These are phyloP conservation scores for Metarhizium robertsii DNA, from an alignment of 2,329 filamentous ascomycete species.

Conservation along the genomic window DNA sequence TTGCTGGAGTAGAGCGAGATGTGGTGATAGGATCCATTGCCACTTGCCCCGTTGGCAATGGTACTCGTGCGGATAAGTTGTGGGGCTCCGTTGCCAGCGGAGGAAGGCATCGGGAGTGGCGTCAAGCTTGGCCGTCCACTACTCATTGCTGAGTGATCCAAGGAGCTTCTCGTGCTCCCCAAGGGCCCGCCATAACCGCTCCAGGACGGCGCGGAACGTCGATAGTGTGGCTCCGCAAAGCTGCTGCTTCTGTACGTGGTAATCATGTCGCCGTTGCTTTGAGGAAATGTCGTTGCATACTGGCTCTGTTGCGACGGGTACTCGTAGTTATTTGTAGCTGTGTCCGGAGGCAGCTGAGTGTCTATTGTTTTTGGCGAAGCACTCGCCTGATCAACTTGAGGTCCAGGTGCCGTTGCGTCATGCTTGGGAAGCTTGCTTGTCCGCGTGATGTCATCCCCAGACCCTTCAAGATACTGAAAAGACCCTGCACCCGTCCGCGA, in stretches of 20 bases:
- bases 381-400: slow-evolving; percentile 28
- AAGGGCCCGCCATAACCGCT: slow-evolving; percentile 32
- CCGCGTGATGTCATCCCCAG: slow-evolving; percentile 33
- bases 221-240: slow-evolving; percentile 41
- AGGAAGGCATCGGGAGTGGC: slow-evolving; percentile 37
- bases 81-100: slow-evolving; percentile 27
- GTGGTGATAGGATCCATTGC: slow-evolving; percentile 54
- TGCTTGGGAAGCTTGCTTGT: slow-evolving; percentile 25
- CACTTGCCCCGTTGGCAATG: slow-evolving; percentile 27
- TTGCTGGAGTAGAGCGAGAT: slow-evolving; percentile 78
- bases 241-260: slow-evolving; percentile 43
- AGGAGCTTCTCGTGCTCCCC: slow-evolving; percentile 29
- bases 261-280: slow-evolving; percentile 42
- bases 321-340: slow-evolving; percentile 36
- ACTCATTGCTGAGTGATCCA: slow-evolving; percentile 33
- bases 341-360: slow-evolving; percentile 26
- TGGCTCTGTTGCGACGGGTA: slow-evolving; percentile 32
- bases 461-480: slow-evolving; percentile 43
- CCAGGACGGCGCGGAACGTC: slow-evolving; percentile 28
- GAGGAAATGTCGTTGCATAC: slow-evolving; percentile 29
- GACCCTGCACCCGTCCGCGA: slow-evolving; percentile 36
- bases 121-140: slow-evolving; percentile 34
- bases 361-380: slow-evolving; percentile 33
- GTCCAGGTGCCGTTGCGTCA: slow-evolving; percentile 26
- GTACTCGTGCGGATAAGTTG: slow-evolving; percentile 49